Conservation (phyloP, 2,329 filamentous ascomycete species). For the Cladosporium sp. region DNA sequence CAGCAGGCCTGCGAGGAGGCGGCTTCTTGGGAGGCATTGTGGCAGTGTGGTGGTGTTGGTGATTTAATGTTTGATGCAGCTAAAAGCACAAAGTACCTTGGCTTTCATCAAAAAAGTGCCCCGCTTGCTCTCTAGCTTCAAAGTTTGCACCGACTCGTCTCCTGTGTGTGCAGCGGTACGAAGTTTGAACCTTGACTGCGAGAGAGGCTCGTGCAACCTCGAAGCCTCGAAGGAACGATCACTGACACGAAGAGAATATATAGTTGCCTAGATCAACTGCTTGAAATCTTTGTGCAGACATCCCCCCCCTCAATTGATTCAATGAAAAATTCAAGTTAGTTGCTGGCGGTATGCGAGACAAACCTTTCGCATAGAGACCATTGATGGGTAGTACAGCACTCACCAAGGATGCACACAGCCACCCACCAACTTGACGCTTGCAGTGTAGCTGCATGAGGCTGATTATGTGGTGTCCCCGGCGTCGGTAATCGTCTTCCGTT, state of each 20-base stretch:
- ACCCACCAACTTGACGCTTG: constrained; percentile 4
- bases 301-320: not conserved
- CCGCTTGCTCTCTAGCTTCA: no score
- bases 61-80: no score
- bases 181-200: no score
- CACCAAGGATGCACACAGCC: not conserved
- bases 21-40: constrained; percentile 17
- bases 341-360: no score
- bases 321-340: no score
- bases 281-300: not conserved
- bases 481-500: not conserved
- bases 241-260: not conserved
- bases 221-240: no score
- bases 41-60: not conserved
- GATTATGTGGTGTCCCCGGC: not conserved
- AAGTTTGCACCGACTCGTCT: no score
- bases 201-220: no score
- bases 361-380: no score
- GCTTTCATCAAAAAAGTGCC: not conserved
- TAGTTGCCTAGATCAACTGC: not conserved
- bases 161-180: no score
- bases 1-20: constrained; percentile 6
- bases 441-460: constrained; percentile 10
- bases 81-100: not conserved
- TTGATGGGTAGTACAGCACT: no score